Conservation (phyloP, 2,329 filamentous ascomycete species). For the Aspergillus ibericus region DNA sequence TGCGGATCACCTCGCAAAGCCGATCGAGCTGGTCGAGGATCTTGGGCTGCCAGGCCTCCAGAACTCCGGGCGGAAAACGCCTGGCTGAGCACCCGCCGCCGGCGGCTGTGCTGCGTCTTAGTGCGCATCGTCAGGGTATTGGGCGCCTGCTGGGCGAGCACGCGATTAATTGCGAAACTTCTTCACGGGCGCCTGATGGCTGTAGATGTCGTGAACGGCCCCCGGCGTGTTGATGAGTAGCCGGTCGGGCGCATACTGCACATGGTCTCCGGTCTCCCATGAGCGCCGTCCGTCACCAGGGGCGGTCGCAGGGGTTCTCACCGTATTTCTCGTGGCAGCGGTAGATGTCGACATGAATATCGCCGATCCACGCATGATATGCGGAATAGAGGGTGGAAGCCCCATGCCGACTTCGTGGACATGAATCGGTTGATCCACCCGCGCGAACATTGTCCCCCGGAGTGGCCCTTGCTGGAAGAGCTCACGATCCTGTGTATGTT, state of each 20-base stretch:
- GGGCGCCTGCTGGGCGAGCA: not conserved
- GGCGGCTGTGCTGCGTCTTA: not conserved
- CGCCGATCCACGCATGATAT: constrained; percentile 36
- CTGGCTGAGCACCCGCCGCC: not conserved
- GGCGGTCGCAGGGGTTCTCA: not conserved
- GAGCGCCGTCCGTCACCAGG: not conserved
- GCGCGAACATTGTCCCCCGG: not conserved
- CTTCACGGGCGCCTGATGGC: not conserved
- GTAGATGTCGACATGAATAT: constrained; percentile 38
- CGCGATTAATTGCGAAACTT: not conserved
- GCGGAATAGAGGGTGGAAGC: constrained; percentile 4
- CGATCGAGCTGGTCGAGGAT: not conserved
- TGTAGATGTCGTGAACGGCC: not conserved
- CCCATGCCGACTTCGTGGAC: not conserved
- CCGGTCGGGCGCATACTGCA: not conserved
- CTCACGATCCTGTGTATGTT: not conserved
- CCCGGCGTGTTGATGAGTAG: not conserved
- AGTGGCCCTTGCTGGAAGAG: not conserved
- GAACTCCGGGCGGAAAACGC: not conserved
- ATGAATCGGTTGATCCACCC: not conserved
- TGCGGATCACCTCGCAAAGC: not conserved
- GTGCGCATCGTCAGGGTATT: not conserved
- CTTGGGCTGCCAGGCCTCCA: not conserved
- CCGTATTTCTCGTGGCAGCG: constrained; percentile 39
- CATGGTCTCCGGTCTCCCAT: not conserved